phyloP scores from a whole-genome alignment of 1,284 basidiomycete species.

The Golubevia sp. region DNA sequence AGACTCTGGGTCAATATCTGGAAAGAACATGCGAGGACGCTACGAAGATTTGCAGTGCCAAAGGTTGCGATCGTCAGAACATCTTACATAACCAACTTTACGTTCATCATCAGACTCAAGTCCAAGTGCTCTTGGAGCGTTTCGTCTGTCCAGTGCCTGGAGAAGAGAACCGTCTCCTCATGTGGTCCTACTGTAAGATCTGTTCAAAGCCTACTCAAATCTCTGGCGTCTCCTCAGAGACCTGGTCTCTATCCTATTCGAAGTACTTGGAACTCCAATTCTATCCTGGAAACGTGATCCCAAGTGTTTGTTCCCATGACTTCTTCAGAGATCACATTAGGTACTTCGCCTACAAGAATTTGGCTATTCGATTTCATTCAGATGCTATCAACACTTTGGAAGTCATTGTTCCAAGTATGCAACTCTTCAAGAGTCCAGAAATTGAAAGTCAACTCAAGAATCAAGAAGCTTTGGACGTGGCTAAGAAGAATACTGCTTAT shows the following conservation, averaged over 20 bases:
- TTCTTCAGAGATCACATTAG: constrained; percentile 91
- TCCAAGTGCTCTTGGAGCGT: constrained; percentile 70
- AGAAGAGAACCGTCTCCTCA: constrained; percentile 75
- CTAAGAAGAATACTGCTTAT: constrained; percentile 72
- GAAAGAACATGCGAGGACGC: constrained; percentile 77
- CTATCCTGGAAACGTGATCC: constrained; percentile 80
- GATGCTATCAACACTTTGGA: constrained; percentile 83
- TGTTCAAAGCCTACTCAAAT: constrained; percentile 83
- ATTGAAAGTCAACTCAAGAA: constrained; percentile 87
- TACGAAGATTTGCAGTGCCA: constrained; percentile 73
- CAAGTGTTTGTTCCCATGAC: constrained; percentile 77
- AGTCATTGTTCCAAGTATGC: constrained; percentile 84
- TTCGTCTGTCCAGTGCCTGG: constrained; percentile 62
- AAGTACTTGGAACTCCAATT: constrained; percentile 91
- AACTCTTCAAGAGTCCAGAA: constrained; percentile 81
- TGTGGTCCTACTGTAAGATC: constrained; percentile 86
- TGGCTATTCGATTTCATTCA: constrained; percentile 85
- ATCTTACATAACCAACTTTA: constrained; percentile 85
- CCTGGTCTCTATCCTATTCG: constrained; percentile 88
- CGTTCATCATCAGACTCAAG: constrained; percentile 82
- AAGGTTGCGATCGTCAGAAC: constrained; percentile 79
- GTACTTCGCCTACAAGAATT: constrained; percentile 76
- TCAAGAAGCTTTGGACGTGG: constrained; percentile 78
- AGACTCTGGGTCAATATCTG: constrained; percentile 88
- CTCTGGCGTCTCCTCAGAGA: constrained; percentile 86